Evolutionary conservation across 371 early-diverging fungal species (phyloP).

Genomic region (Zychaea mexicana): DNA sequence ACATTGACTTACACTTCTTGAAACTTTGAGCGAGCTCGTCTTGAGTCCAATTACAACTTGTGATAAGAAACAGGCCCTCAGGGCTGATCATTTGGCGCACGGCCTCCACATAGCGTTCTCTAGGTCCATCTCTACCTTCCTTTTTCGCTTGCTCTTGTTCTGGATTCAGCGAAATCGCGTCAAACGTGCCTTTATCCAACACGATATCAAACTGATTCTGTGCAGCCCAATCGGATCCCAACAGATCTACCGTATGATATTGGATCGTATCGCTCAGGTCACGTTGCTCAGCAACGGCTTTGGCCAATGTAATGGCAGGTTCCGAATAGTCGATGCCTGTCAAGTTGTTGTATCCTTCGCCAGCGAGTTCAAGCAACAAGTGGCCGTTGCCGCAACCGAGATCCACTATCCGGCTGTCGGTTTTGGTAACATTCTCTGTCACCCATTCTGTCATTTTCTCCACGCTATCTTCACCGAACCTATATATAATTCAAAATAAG

Average conservation of each 20-base stretch:
- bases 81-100: constrained; percentile 35
- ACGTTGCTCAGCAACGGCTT: constrained; percentile 52
- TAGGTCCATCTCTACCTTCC: constrained; percentile 34
- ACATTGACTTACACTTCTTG: constrained; percentile 43
- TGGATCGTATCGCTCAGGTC: constrained; percentile 38
- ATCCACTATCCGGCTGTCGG: constrained; percentile 62
- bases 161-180: constrained; percentile 84
- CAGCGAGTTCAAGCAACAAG: constrained; percentile 73
- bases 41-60: constrained; percentile 93
- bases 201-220: constrained; percentile 59
- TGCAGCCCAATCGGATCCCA: constrained; percentile 50
- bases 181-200: constrained; percentile 93
- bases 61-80: constrained; percentile 72
- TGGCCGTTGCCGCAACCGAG: constrained; percentile 95
- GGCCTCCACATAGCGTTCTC: constrained; percentile 34
- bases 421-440: constrained; percentile 40
- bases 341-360: constrained; percentile 69
- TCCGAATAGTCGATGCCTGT: constrained; percentile 88
- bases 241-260: constrained; percentile 67
- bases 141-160: constrained; percentile 45
- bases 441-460: constrained; percentile 88
- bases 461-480: constrained; percentile 87
- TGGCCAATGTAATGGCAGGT: constrained; percentile 73
- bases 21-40: constrained; percentile 77
- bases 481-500: constrained; percentile 11